Base-by-base conservation (phyloP, 768 basidiomycete species). In the Phlebiopsis flavidoalba region DNA sequence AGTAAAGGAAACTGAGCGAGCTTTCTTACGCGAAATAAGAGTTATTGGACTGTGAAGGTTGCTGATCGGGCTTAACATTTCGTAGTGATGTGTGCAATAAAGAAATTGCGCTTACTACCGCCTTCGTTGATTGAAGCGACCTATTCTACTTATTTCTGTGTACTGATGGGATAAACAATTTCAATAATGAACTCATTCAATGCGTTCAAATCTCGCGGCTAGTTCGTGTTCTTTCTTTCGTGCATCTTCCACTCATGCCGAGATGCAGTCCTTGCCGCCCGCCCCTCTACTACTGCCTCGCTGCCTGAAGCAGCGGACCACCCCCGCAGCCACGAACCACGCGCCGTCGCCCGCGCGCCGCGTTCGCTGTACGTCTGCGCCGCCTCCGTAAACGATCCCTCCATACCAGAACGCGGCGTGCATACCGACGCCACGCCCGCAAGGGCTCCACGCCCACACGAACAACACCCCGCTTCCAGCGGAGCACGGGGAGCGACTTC, bases 311-410 rank as follows among this genome's bases (percentile, higher is more conserved):
- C 72, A 12, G 80, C 79, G 4, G 73, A n/a, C n/a, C n/a, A n/a
- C n/a, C n/a, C n/a, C 74, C 0, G 59, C 60, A 40, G 88, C n/a
- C 90, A 1, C 78, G 87, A 47, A 87, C n/a, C n/a, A n/a, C n/a
- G n/a, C 86, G 31, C 79, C 84, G 8, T 91, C 90, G n/a, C n/a
- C n/a, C n/a, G n/a, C 0, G 82, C 88, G 0, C 90, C 90, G 0
- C 80, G 85, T n/a, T n/a, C 47, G 87, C 88, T 26, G 89, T 92
- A 54, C 85, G 86, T 59, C 77, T 83, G 17, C 87, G 90, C 56
- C 85, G 90, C 59, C 73, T 74, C 36, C 73, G 71, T 58, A 86
- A 83, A 72, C 74, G 78, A 53, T 76, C n/a, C 79, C 1, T 51
- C 36, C 64, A 63, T 56, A 62, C 47, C 67, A 64, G 58, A 68